These are phyloP conservation scores for Acer yangbiense DNA, from an alignment of 345 rosid genomes.

Conservation along the genomic window DNA sequence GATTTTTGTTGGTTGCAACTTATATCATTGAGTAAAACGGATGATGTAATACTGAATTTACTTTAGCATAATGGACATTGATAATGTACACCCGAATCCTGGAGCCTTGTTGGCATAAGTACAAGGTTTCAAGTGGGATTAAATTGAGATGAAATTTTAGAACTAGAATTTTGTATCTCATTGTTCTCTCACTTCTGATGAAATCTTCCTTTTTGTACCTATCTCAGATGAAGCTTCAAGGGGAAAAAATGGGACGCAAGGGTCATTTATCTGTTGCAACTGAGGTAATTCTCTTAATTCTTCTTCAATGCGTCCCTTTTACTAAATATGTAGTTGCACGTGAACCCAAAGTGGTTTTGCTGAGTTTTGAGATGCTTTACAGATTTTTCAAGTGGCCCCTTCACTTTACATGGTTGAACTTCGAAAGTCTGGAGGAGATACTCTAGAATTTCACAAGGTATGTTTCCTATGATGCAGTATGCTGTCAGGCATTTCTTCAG, in stretches of 20 bases:
- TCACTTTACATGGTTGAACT: constrained; percentile 94
- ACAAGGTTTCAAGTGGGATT: constrained; percentile 1
- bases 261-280: constrained; percentile 96
- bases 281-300: constrained; percentile 50
- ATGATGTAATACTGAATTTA: background rate
- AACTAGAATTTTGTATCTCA: constrained; percentile 3
- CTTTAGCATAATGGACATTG: background rate
- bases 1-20: background rate
- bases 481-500: background rate
- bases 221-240: constrained; percentile 81
- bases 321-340: background rate
- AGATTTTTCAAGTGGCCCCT: constrained; percentile 98
- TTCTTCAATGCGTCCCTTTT: background rate
- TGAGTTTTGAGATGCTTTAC: constrained; percentile 11
- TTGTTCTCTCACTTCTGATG: constrained; percentile 3
- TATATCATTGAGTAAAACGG: background rate
- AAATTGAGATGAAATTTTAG: background rate
- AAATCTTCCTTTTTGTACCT: background rate
- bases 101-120: background rate
- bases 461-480: background rate
- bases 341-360: background rate
- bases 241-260: constrained; percentile 97
- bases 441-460: constrained; percentile 98
- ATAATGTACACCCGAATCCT: background rate
- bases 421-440: constrained; percentile 94